phyloP scores from a whole-genome alignment of 1,284 basidiomycete species.

The Ustilago shanxiensis region DNA sequence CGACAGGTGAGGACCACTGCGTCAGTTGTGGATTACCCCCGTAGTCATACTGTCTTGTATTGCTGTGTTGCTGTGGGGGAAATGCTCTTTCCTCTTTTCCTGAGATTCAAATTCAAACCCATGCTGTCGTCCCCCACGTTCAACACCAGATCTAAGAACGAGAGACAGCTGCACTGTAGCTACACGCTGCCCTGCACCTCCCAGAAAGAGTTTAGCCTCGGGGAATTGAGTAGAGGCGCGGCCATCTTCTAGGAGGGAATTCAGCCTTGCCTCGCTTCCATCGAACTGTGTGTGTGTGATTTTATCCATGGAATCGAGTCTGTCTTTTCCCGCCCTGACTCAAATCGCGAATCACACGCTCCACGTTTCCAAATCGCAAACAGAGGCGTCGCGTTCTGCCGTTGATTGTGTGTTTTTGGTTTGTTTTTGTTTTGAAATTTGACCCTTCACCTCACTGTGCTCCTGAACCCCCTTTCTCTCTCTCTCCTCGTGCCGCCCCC shows the following conservation, averaged over 20 bases:
- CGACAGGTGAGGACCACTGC: too few species aligned
- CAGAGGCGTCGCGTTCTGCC: too few species aligned
- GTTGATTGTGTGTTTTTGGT: not conserved
- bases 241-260: too few species aligned
- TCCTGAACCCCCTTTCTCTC: not conserved
- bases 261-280: conserved; percentile 1
- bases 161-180: too few species aligned
- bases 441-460: too few species aligned
- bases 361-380: too few species aligned
- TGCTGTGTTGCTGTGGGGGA: not conserved
- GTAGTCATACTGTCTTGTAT: too few species aligned
- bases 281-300: not conserved
- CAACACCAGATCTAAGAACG: too few species aligned
- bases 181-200: too few species aligned
- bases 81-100: not conserved
- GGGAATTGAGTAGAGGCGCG: not conserved
- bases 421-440: not conserved
- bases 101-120: not conserved
- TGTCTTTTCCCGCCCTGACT: too few species aligned
- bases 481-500: not conserved
- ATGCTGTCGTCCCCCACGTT: not conserved
- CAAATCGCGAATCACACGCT: not conserved
- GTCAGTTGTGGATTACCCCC: too few species aligned
- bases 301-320: not conserved
- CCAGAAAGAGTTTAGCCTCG: not conserved